A percentile compares a stretch with the other conserved stretches of the same genome.
Conservation (phyloP, 805 yeast genomes). For the Candida awuae region DNA sequence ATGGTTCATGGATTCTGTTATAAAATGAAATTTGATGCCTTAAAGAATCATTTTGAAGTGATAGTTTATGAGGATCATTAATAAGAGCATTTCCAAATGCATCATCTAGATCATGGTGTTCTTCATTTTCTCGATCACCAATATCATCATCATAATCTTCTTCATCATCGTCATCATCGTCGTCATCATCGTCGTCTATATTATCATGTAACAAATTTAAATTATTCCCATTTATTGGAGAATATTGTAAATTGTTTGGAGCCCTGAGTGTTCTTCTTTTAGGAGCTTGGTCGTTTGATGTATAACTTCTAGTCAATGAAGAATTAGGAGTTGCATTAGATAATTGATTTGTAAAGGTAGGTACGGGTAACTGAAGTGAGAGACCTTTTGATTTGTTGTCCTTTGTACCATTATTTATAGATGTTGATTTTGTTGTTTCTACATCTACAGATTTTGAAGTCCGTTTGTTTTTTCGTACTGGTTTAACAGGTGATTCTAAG, state of each 20-base stretch:
- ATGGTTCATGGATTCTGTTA: conserved; percentile 25
- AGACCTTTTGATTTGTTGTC: conserved; percentile 7
- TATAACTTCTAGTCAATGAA: neutral
- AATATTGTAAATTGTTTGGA: conserved; percentile 9
- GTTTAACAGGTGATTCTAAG: conserved; percentile 4
- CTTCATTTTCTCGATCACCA: conserved; percentile 5
- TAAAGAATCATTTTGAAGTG: neutral
- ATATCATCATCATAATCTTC: conserved; percentile 1
- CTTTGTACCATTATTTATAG: too few relatives aligned
- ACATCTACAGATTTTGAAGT: too few relatives aligned
- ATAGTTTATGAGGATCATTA: neutral
- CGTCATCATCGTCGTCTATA: conserved; percentile 2
- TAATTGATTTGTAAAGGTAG: neutral
- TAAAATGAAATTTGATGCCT: conserved; percentile 2
- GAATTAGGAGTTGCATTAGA: neutral
- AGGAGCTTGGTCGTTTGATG: neutral
- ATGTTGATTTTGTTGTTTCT: neutral
- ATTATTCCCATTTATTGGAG: conserved; percentile 9
- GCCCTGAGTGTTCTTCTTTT: conserved; percentile 2
- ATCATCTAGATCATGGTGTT: conserved; percentile 6
- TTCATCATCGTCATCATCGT: conserved; percentile 4
- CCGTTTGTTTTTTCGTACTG: neutral
- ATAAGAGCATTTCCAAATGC: conserved; percentile 1
- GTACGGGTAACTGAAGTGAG: neutral
- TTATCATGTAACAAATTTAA: neutral